A percentile compares a stretch with the other conserved stretches of the same genome.
These are phyloP conservation scores for Wickerhamomyces alni DNA, from an alignment of 805 yeast genomes.

Conservation along the genomic window DNA sequence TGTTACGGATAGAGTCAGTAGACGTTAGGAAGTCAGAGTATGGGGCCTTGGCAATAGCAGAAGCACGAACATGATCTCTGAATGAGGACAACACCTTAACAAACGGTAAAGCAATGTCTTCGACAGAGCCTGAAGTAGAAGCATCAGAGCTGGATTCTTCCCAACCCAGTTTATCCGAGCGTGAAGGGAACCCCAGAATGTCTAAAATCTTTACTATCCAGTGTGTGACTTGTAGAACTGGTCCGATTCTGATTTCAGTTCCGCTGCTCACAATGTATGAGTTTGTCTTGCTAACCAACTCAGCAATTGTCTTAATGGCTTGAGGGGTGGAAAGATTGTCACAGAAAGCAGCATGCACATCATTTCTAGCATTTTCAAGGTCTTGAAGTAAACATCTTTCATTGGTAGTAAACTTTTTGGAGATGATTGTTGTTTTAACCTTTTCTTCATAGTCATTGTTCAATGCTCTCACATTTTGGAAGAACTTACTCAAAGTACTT, in stretches of 20 bases:
- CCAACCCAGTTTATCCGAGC: slow-evolving; percentile 82
- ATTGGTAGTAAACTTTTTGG: slow-evolving; percentile 50
- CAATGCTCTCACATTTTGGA: slow-evolving; percentile 81
- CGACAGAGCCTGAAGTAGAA: slow-evolving; percentile 30
- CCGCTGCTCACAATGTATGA: slow-evolving; percentile 59
- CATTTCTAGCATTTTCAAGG: slow-evolving; percentile 45
- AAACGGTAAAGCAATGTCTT: slow-evolving; percentile 74
- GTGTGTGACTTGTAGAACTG: slow-evolving; percentile 52
- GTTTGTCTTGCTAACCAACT: slow-evolving; percentile 66
- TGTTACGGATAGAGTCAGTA: slow-evolving; percentile 68
- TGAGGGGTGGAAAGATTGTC: slow-evolving; percentile 82
- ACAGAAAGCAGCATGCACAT: slow-evolving; percentile 73
- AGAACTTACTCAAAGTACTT: slow-evolving; percentile 71
- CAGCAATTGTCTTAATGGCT: slow-evolving; percentile 60
- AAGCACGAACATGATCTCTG: slow-evolving; percentile 73
- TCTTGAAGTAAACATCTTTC: slow-evolving; percentile 54
- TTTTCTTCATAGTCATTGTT: slow-evolving; percentile 55
- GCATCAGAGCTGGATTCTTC: slow-evolving; percentile 29
- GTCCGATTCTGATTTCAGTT: slow-evolving; percentile 54
- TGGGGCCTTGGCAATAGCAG: slow-evolving; percentile 59
- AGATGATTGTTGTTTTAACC: slow-evolving; percentile 38
- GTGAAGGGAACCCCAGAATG: slow-evolving; percentile 70
- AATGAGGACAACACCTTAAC: slow-evolving; percentile 71
- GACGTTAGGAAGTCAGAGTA: slow-evolving; percentile 53
- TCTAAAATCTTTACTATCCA: slow-evolving; percentile 68